Conservation (phyloP, 768 basidiomycete species). For the Asterophora lycoperdoides region DNA sequence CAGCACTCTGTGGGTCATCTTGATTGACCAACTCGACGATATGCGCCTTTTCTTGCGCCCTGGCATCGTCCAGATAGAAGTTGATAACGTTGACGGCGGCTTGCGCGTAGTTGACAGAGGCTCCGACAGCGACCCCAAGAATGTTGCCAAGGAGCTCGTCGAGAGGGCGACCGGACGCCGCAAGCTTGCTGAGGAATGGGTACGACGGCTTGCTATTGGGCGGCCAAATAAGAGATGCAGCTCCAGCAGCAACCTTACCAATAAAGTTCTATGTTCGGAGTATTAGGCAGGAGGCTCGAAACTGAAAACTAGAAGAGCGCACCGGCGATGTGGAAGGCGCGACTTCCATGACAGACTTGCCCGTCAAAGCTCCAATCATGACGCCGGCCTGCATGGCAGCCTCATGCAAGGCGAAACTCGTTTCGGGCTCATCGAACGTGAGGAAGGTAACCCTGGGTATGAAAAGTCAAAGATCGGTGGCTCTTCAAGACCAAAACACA, state of each 20-base stretch:
- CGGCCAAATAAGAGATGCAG: constrained; percentile 1
- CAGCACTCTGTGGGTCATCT: constrained; percentile 28
- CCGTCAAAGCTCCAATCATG: constrained; percentile 26
- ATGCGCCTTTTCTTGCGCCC: constrained; percentile 33
- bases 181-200: constrained; percentile 36
- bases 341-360: constrained; percentile 24
- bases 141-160: constrained; percentile 41
- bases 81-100: constrained; percentile 45
- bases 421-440: constrained; percentile 27
- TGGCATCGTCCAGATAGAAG: constrained; percentile 47
- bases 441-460: constrained; percentile 21
- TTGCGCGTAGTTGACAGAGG: constrained; percentile 44
- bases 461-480: too few relatives aligned
- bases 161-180: constrained; percentile 31
- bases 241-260: not conserved
- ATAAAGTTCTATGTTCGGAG: constrained; percentile 11
- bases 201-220: constrained; percentile 29
- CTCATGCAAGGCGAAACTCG: constrained; percentile 27
- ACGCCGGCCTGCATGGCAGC: constrained; percentile 25
- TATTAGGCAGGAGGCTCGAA: too few relatives aligned
- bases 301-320: too few relatives aligned
- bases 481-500: too few relatives aligned
- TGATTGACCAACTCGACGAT: constrained; percentile 33
- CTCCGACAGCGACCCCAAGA: constrained; percentile 43
- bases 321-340: constrained; percentile 25